Conservation (phyloP, 176 grass and related monocot genomes). For the Triticum urartu region DNA sequence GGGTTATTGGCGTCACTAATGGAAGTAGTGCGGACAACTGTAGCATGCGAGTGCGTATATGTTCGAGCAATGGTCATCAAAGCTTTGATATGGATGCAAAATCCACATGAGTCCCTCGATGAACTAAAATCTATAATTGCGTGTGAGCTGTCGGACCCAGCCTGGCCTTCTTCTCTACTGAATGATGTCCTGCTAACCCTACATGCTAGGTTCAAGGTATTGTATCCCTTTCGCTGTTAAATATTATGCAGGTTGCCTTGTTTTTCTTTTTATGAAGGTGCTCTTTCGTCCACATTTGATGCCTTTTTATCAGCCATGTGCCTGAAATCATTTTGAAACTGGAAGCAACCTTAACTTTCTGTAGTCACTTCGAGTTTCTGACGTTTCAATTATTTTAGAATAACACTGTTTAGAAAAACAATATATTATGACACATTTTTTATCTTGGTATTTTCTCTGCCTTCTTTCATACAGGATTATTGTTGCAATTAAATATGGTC, state of each 20-base stretch:
- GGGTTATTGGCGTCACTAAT: constrained; percentile 92
- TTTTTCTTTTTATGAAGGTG: not conserved
- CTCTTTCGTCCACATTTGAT: constrained; percentile 31
- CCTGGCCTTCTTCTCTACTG: constrained; percentile 94
- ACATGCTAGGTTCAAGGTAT: constrained; percentile 98
- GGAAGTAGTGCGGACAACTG: constrained; percentile 96
- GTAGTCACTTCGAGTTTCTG: constrained; percentile 7
- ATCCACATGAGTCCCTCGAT: constrained; percentile 92
- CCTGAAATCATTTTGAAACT: constrained; percentile 9
- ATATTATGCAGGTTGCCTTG: not conserved
- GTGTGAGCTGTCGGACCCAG: constrained; percentile 92
- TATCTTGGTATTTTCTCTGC: not conserved
- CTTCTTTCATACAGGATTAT: not conserved
- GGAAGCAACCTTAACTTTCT: constrained; percentile 16
- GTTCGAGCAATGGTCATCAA: constrained; percentile 99
- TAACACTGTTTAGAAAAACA: not conserved
- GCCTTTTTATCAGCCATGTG: constrained; percentile 10
- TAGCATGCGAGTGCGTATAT: constrained; percentile 99
- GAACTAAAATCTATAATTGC: constrained; percentile 97
- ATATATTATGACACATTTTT: not conserved
- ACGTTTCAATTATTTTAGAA: constrained; percentile 11
- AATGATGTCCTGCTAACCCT: constrained; percentile 98
- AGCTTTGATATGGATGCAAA: constrained; percentile 99
- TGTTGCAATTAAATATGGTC: not conserved
- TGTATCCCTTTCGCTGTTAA: constrained; percentile 9